Evolutionary conservation across 2,329 filamentous ascomycete genomes (phyloP), one percentile per base, ranked within the genome.

Genomic region (Cytospora mali): DNA sequence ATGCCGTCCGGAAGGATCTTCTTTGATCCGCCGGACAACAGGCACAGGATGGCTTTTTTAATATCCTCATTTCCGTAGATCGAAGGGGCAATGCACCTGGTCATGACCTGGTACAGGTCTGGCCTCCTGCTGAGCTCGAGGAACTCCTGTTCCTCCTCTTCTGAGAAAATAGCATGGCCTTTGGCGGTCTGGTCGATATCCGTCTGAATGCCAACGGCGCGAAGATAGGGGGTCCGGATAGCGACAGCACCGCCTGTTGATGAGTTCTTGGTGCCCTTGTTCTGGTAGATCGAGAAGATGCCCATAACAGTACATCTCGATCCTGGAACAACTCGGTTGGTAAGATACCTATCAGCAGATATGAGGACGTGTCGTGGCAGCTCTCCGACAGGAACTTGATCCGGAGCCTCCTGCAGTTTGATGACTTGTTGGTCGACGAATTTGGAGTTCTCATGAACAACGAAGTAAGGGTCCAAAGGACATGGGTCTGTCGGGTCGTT

Each of bases 341-440:
- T 95, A 53, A 99, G 81, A 73, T 98, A 97, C 58, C 95, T 86
- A 73, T 99, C 95, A n/a, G 95, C 95, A 0, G 93, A 96, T 65
- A 99, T 91, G 66, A 98, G 85, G 52, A 99, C 96, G 71, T 99
- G 95, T 49, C 95, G 85, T 3, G 95, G 95, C 55, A 99, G 80
- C 77, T 99, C 95, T 79, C 95, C 95, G 1, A 99, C 95, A 0
- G 95, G 95, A 0, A 99, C 95, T 75, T 98, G 93, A 72, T 99
- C 95, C 1, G 95, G 95, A 0, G 94, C 95, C 77, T 99, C 95
- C 74, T 99, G 95, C 21, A 99, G 86, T 76, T 99, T 99, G 74
- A 99, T 90, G 64, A 99, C 92, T 75, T 99, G 95, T 76, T 99
- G 95, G 72, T 99, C 95, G 71, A 98, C 93, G 73, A 99, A 99